phyloP scores from a whole-genome alignment of 2,329 filamentous ascomycete genomes.

The Corynespora cassiicola region DNA sequence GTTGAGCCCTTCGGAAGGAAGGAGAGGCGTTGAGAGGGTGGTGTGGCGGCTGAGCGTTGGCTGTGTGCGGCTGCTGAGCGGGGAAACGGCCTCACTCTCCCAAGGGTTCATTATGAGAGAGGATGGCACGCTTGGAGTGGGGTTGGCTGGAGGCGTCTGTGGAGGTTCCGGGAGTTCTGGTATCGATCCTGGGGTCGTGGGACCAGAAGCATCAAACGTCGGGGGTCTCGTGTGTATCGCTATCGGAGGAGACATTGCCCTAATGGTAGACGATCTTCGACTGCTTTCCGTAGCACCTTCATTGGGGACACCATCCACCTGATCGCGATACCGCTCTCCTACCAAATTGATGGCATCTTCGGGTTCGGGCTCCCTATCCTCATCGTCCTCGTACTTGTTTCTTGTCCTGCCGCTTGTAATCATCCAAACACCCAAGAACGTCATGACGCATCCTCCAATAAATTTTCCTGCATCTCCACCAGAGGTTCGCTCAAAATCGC shows the following conservation, averaged over 20 bases:
- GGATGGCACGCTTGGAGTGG: slow-evolving; percentile 22
- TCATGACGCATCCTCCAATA: slow-evolving; percentile 85
- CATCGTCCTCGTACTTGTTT: slow-evolving; percentile 65
- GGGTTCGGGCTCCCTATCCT: slow-evolving; percentile 48
- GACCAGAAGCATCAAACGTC: slow-evolving; percentile 16
- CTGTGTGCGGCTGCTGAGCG: slow-evolving; percentile 10
- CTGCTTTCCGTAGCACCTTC: slow-evolving; percentile 14
- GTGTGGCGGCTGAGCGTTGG: slow-evolving; percentile 26
- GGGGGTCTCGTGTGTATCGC: slow-evolving; percentile 21
- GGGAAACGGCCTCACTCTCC: slow-evolving; percentile 15
- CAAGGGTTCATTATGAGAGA: slow-evolving; percentile 38
- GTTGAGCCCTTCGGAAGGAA: slow-evolving; percentile 34
- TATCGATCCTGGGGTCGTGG: slow-evolving; percentile 26
- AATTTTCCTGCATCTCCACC: slow-evolving; percentile 80
- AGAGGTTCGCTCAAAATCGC: slow-evolving; percentile 88
- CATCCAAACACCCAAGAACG: slow-evolving; percentile 95
- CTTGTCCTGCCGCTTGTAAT: slow-evolving; percentile 83
- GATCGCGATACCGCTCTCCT: slow-evolving; percentile 47
- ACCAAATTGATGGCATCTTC: slow-evolving; percentile 51
- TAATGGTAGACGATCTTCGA: slow-evolving; percentile 31
- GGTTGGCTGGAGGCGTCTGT: slow-evolving; percentile 5
- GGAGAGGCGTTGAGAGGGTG: slow-evolving; percentile 31
- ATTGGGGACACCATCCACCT: slow-evolving; percentile 17
- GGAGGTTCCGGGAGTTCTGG: slow-evolving; percentile 16
- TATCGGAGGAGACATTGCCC: slow-evolving; percentile 28